Base-by-base conservation (phyloP, 208 protist genomes). In the Leishmania amazonensis region DNA sequence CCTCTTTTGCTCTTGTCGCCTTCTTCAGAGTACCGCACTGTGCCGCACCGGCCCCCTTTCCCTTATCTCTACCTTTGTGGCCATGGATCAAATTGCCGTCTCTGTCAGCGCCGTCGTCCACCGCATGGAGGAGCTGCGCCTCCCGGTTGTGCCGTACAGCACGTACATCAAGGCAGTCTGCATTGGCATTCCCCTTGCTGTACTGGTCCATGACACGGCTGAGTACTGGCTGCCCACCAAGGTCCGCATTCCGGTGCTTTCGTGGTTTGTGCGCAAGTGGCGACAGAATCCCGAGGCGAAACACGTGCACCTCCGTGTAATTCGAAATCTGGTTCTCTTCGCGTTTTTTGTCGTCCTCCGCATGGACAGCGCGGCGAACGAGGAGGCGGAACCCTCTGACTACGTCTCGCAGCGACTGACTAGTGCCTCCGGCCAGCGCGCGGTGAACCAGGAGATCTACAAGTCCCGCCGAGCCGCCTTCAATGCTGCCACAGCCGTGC, bases 221-320 rank as follows among this genome's bases (percentile, higher is more conserved):
- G 81, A 92, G 38, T 84, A 91, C 82, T 97, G 95, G 93, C 47
- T 96, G 85, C 93, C 91, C 21, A 91, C 64, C n/a, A 89, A 79
- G 45, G 76, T 76, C 24, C 70, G 75, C 73, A 73, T 96, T 35
- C 92, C 92, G 11, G 85, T 96, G 68, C 47, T 97, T 58, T 95
- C 92, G 31, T 97, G 89, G 88, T 96, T 97, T 80, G 24, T 81
- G 73, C 93, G 93, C 17, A 79, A 84, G 62, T 97, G 95, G 95
- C 85, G 86, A 3, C 78, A 88, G 73, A 86, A 96, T 64, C 84
- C 88, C 3, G 86, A 95, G n/a, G 65, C 65, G 62, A 96, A 97
- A 84, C 3, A 54, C 28, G 76, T 72, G 5, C 85, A 96, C 71
- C 80, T 96, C 9, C 80, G 84, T 5, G 76, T 89, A 21, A 78